Conservation (phyloP, 148 eudicot species). For the Spergularia marina region DNA sequence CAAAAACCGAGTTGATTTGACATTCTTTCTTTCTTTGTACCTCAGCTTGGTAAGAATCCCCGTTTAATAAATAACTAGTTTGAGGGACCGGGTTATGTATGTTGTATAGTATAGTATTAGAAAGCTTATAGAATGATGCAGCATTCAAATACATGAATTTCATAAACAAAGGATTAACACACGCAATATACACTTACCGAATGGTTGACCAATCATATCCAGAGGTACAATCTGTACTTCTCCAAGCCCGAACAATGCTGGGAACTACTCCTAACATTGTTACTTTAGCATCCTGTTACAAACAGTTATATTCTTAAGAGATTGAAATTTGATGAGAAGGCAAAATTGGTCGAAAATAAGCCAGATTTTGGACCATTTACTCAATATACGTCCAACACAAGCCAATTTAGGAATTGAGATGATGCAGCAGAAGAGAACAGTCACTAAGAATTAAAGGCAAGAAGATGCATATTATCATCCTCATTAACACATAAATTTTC, state of each 20-base stretch:
- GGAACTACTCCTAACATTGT: conserved; percentile 96
- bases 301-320: not conserved
- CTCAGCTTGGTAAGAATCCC: not conserved
- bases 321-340: not conserved
- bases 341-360: not conserved
- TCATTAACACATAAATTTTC: conserved; percentile 8
- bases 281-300: conserved; percentile 77
- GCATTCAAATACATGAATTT: not conserved
- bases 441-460: not conserved
- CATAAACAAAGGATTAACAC: not conserved
- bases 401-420: conserved; percentile 1
- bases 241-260: conserved; percentile 93
- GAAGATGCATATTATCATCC: not conserved
- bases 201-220: conserved; percentile 88
- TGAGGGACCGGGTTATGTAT: too few relatives aligned
- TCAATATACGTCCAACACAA: not conserved
- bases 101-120: too few relatives aligned
- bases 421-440: not conserved
- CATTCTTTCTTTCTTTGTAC: too few relatives aligned
- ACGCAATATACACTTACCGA: conserved; percentile 48
- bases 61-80: not conserved
- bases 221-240: conserved; percentile 56
- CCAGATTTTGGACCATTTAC: not conserved
- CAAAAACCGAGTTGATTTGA: not conserved
- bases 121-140: not conserved